Base-by-base conservation (phyloP, 768 basidiomycete genomes). In the Russula abietina region DNA sequence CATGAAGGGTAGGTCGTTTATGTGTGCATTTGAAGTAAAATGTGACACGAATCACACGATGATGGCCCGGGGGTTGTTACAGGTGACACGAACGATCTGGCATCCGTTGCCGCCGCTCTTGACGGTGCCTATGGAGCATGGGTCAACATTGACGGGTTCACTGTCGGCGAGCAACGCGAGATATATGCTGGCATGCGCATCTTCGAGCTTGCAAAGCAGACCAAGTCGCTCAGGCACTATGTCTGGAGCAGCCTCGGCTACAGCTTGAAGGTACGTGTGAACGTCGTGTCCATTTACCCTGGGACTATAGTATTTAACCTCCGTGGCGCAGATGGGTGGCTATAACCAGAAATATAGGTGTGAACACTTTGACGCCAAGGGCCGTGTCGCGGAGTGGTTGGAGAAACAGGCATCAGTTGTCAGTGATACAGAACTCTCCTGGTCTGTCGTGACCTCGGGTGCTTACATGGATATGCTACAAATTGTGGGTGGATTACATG, bases 391-490 rank as follows among this genome's bases (percentile, higher is more conserved):
- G 12, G 78, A 77, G 41, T 78, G 70, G 55, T 65, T 79, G 43
- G 67, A 69, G 51, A 65, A 67, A 17, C 76, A 77, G 60, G 69
- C 73, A 7, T 75, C 75, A 2, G 70, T 64, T 30, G 68, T 71
- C 32, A 72, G 70, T 43, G 72, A 75, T n/a, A 62, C 64, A 8
- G 70, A 65, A 8, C 64, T 77, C 28, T 71, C 71, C 16, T 78
- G 75, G 77, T 73, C 73, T 12, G 68, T 73, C n/a, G 68, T 78
- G 59, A 75, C 74, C 19, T 73, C 75, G 1, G 75, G 77, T 1
- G 75, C 75, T 10, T 79, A 79, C 64, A 73, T 77, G 66, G 77
- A 79, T 50, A 77, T 78, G 73, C 70, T 78, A n/a, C 69, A 74
- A 43, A 71, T 69, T 38, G 78, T 78, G 54, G 26, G 75, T 58